Evolutionary conservation across 2,329 filamentous ascomycete species (phyloP).

Genomic region (Dactylellina drechsleri): DNA sequence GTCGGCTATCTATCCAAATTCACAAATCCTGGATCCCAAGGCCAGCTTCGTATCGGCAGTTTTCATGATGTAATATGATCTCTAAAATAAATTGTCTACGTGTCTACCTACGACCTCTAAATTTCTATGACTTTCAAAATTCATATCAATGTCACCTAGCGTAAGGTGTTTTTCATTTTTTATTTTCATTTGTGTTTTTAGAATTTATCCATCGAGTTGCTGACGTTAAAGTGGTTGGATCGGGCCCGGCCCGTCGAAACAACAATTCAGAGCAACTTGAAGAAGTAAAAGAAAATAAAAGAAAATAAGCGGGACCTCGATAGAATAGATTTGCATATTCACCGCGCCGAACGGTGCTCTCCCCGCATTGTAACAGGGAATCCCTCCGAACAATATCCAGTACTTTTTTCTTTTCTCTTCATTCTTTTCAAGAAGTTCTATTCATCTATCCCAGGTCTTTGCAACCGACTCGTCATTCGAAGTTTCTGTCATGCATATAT

Average conservation of each 20-base stretch:
- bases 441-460: not conserved
- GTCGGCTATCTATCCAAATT: conserved; percentile 10
- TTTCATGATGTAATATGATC: conserved; percentile 17
- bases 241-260: no score
- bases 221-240: conserved; percentile 3
- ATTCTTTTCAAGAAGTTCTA: conserved; percentile 1
- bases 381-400: not conserved
- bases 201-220: not conserved
- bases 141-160: no score
- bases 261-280: no score
- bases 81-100: not conserved
- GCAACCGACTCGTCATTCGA: not conserved
- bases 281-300: no score
- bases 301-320: no score
- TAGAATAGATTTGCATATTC: no score
- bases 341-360: no score
- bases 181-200: not conserved
- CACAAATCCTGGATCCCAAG: not conserved
- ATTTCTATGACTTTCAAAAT: not conserved
- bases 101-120: not conserved
- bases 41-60: conserved; percentile 5
- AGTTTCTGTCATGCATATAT: not conserved
- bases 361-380: not conserved
- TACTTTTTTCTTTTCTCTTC: not conserved
- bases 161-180: no score